Evolutionary conservation across 2,329 filamentous ascomycete species (phyloP).

Genomic region (Fonsecaea pedrosoi): DNA sequence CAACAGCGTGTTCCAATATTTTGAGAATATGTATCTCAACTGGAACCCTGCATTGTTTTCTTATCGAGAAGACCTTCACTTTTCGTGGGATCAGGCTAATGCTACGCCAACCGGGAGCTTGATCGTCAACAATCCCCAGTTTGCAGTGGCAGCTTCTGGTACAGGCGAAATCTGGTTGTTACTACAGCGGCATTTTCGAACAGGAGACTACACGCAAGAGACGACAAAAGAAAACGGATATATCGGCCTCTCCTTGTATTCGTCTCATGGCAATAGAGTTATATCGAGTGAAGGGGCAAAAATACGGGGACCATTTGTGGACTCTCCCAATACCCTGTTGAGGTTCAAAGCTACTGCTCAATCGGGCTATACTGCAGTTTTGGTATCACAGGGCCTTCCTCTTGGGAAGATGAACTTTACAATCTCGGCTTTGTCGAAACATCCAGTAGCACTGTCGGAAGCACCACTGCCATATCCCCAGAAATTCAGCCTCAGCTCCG

Average conservation of each 20-base stretch:
- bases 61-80: conserved; percentile 86
- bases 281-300: conserved; percentile 74
- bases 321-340: conserved; percentile 89
- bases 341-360: conserved; percentile 68
- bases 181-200: conserved; percentile 83
- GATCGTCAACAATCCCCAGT: conserved; percentile 68
- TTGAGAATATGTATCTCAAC: conserved; percentile 95
- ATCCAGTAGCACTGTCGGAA: conserved; percentile 64
- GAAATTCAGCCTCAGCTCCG: conserved; percentile 64
- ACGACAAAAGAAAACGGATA: conserved; percentile 70
- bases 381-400: conserved; percentile 80
- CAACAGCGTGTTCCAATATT: conserved; percentile 86
- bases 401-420: conserved; percentile 81
- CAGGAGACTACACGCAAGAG: conserved; percentile 63
- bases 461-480: conserved; percentile 68
- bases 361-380: conserved; percentile 67
- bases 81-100: conserved; percentile 74
- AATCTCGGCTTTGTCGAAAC: conserved; percentile 77
- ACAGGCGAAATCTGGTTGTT: conserved; percentile 79
- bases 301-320: conserved; percentile 83
- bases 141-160: conserved; percentile 59
- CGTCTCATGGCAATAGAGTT: conserved; percentile 72
- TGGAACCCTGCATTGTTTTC: conserved; percentile 90
- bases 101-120: conserved; percentile 36
- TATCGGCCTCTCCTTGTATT: conserved; percentile 85